Conservation (phyloP, 495 filamentous ascomycete species). For the Glonium stellatum region DNA sequence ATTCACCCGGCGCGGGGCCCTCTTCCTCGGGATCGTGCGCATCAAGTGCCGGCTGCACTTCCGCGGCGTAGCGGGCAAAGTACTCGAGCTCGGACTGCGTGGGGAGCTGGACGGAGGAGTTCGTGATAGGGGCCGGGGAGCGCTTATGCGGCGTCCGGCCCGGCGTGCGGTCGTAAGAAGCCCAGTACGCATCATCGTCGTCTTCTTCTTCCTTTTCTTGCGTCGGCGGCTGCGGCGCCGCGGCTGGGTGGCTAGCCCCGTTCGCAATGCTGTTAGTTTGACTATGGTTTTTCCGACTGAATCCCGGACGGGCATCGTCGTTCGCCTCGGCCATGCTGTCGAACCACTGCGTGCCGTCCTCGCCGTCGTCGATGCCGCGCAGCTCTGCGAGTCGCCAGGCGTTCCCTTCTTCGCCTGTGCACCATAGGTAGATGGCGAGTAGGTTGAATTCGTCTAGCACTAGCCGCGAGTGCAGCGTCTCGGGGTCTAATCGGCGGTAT, state of each 20-base stretch:
- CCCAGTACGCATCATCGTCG: conserved; percentile 93
- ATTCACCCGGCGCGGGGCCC: conserved; percentile 42
- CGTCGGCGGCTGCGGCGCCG: conserved; percentile 4
- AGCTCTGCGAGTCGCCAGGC: conserved; percentile 85
- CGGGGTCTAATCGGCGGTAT: conserved; percentile 73
- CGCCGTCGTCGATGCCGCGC: conserved; percentile 47
- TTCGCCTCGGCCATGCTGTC: conserved; percentile 49
- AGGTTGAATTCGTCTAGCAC: conserved; percentile 40
- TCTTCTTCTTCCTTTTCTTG: conserved; percentile 29
- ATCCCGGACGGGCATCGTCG: conserved; percentile 30
- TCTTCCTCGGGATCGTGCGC: conserved; percentile 61
- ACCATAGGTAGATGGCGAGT: conserved; percentile 57
- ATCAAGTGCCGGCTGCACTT: conserved; percentile 88
- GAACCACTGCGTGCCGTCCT: conserved; percentile 43
- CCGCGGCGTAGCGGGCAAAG: conserved; percentile 69
- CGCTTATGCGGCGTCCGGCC: conserved; percentile 62
- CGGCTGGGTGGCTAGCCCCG: conserved; percentile 6
- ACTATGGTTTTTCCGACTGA: conserved; percentile 14
- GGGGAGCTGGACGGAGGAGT: conserved; percentile 28
- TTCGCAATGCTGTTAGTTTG: conserved; percentile 19
- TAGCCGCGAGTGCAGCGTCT: conserved; percentile 72
- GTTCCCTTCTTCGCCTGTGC: conserved; percentile 57
- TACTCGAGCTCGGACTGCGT: conserved; percentile 64
- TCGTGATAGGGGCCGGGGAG: conserved; percentile 48
- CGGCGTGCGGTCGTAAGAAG: conserved; percentile 81